Evolutionary conservation across 768 basidiomycete species (phyloP).

Genomic region (Leccinellum albellum): DNA sequence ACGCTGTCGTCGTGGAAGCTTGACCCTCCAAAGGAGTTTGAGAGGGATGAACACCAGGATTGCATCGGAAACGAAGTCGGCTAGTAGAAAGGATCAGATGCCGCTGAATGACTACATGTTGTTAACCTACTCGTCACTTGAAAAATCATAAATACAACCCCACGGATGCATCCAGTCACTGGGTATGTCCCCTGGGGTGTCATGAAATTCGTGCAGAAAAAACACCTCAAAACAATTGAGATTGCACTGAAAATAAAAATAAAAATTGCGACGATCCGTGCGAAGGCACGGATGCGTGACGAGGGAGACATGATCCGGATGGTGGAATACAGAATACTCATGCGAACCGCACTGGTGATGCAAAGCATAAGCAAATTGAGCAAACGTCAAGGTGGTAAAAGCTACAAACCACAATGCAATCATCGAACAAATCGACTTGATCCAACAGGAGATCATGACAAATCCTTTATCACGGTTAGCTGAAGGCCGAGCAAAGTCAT

Average conservation of each 20-base stretch:
- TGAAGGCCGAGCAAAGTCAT: not conserved
- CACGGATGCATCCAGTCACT: not conserved
- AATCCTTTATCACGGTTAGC: not conserved
- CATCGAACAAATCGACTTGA: not conserved
- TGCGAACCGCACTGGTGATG: not conserved
- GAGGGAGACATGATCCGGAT: not conserved
- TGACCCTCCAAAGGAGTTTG: conserved; percentile 11
- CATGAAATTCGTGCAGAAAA: not conserved
- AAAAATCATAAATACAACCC: not conserved
- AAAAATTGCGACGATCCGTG: not conserved
- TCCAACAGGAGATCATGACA: not conserved
- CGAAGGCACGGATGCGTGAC: not conserved
- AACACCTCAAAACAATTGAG: not conserved
- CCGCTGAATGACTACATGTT: not conserved
- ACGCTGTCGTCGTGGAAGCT: conserved; percentile 12
- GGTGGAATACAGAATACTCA: not conserved
- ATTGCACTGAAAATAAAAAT: not conserved
- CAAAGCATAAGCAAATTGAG: not conserved
- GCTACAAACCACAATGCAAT: not conserved
- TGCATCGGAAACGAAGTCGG: not conserved
- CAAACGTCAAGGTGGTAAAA: not conserved
- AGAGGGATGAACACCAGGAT: not conserved
- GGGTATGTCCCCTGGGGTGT: not conserved
- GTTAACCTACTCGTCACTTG: not conserved
- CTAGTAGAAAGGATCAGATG: not conserved